Percentiles rank a stretch among this genome's conserved stretches.
Evolutionary conservation across 2,329 filamentous ascomycete species (phyloP).

Genomic region (Alternaria arbusti): DNA sequence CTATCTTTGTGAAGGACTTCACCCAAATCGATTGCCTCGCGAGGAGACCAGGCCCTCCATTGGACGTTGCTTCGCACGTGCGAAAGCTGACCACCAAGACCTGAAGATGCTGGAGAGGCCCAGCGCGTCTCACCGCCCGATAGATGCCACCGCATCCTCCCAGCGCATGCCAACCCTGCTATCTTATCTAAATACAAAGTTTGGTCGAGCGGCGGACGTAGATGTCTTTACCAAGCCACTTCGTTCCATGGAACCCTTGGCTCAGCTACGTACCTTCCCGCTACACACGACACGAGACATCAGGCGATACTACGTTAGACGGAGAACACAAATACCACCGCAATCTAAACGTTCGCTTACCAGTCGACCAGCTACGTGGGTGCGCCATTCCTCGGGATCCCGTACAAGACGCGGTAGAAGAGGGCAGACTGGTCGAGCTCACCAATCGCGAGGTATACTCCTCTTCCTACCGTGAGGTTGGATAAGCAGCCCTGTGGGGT

Average conservation of each 20-base stretch:
- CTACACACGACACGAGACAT: slow-evolving; percentile 4
- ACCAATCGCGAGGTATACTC: slow-evolving; percentile 5
- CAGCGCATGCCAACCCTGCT: not conserved
- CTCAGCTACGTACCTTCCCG: slow-evolving; percentile 2
- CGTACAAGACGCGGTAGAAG: not conserved
- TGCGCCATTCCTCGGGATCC: not conserved
- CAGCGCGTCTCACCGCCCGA: slow-evolving; percentile 20
- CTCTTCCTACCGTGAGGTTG: not conserved
- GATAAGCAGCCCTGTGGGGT: slow-evolving; percentile 21
- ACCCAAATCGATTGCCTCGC: not conserved
- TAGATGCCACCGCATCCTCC: slow-evolving; percentile 2
- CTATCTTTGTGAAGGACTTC: not conserved
- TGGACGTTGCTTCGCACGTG: slow-evolving; percentile 10
- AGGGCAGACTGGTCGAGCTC: not conserved
- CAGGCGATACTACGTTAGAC: slow-evolving; percentile 5
- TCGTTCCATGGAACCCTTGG: not conserved
- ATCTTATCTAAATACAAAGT: not conserved
- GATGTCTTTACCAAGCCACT: not conserved
- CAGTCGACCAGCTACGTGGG: slow-evolving; percentile 3
- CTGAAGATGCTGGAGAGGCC: not conserved
- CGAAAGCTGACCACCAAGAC: slow-evolving; percentile 10
- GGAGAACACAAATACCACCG: not conserved
- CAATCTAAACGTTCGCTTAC: slow-evolving; percentile 9
- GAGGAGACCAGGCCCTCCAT: not conserved
- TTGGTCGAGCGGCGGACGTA: not conserved